A percentile compares a stretch with the other conserved stretches of the same genome.
These are phyloP conservation scores for Capsicum chinense DNA, from an alignment of 257 asterid species.

Conservation along the genomic window DNA sequence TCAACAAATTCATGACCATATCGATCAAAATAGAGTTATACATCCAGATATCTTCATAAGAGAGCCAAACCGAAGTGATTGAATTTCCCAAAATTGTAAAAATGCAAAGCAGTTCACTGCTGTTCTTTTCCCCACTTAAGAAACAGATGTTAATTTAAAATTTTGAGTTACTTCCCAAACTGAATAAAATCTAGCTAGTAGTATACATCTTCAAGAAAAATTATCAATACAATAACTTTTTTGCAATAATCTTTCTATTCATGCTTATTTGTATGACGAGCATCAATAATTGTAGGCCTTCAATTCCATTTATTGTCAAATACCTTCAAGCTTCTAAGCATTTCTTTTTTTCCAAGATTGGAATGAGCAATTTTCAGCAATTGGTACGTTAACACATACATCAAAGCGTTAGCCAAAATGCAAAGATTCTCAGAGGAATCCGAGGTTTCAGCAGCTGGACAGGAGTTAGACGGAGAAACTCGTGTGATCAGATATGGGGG, in stretches of 20 bases:
- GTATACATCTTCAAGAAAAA: background rate
- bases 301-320: background rate
- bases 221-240: background rate
- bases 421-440: background rate
- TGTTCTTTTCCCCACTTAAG: background rate
- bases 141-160: background rate
- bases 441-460: no score
- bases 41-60: background rate
- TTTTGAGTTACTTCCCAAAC: background rate
- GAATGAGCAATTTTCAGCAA: background rate
- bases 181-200: background rate
- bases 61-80: background rate
- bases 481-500: no score
- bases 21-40: background rate
- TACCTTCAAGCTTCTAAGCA: slow-evolving; percentile 4
- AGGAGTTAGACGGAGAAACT: no score
- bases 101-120: background rate
- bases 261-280: background rate
- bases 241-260: background rate
- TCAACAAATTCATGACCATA: background rate
- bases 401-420: no score
- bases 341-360: background rate
- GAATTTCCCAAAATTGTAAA: background rate
- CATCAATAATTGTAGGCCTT: background rate
- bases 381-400: background rate